Percentiles rank a stretch among this genome's conserved stretches.
Evolutionary conservation across 192 early-diverging fungal genomes (phyloP).

Genomic region (Rhizoclosmatium globosum): DNA sequence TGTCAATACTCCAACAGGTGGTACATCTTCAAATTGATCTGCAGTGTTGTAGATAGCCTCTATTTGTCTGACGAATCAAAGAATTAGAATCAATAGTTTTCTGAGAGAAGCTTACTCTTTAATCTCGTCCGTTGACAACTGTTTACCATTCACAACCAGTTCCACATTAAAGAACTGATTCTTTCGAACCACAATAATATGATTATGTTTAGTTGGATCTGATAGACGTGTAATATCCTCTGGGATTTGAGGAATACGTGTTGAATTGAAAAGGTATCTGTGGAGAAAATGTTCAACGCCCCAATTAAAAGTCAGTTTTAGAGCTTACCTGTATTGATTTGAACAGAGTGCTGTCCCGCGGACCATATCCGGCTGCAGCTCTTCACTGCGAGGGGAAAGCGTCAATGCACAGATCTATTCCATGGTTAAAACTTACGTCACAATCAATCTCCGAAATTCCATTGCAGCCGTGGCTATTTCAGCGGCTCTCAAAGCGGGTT

Average conservation of each 20-base stretch:
- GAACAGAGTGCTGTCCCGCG: constrained; percentile 82
- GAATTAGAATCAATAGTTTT: too few species aligned
- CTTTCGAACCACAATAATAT: constrained; percentile 87
- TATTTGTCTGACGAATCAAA: too few species aligned
- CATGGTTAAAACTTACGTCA: constrained; percentile 36
- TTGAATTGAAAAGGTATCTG: constrained; percentile 86
- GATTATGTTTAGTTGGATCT: constrained; percentile 77
- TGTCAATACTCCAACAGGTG: constrained; percentile 85
- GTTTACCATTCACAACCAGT: constrained; percentile 75
- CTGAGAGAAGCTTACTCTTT: constrained; percentile 59
- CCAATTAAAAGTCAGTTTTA: too few species aligned
- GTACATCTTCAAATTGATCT: too few species aligned
- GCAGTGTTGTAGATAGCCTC: too few species aligned
- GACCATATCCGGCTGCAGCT: constrained; percentile 83
- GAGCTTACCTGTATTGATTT: constrained; percentile 85
- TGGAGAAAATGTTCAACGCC: too few species aligned
- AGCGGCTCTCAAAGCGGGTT: constrained; percentile 85
- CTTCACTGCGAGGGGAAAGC: constrained; percentile 37
- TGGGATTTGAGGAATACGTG: constrained; percentile 86
- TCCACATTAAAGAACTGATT: constrained; percentile 89
- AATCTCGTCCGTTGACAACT: constrained; percentile 84
- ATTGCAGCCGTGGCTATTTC: constrained; percentile 87
- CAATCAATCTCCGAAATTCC: constrained; percentile 84
- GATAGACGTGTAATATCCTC: constrained; percentile 79
- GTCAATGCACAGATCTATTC: too few species aligned